Evolutionary conservation across 139 green algal genomes (phyloP), one percentile per base, ranked within the genome.

Genomic region (Zygnema circumcarinatum): DNA sequence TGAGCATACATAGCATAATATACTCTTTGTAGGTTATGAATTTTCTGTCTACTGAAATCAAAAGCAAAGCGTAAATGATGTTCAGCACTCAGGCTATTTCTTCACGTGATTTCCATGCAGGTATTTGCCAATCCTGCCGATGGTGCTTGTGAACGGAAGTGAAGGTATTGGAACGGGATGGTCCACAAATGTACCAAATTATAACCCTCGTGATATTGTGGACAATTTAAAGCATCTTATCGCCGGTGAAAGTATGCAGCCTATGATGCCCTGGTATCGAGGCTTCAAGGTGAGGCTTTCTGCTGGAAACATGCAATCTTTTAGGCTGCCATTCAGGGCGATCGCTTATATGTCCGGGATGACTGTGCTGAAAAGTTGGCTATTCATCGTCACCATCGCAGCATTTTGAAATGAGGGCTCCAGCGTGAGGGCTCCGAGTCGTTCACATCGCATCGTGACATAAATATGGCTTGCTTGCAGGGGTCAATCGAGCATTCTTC

Each of bases 91-190:
- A 62, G 47, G 7, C 16, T 7, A 16, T 62, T 62, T 62, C 16
- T 62, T 62, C 47, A 62, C 47, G 16, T 62, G 47, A n/a, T 72
- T 29, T 41, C 69, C 3, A 39, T 87, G 25, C 86, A 91, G 87
- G 87, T 94, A 94, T 68, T 31, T 88, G 0, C 91, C 91, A 21
- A 91, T 92, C 31, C 29, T 94, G 0, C 91, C 91, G 0, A 76
- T 89, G 62, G 97, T 99, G 62, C 94, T 99, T 47, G 84, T 99
- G 38, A 98, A 99, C 79, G 97, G 97, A 40, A 97, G 97, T 7
- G 97, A 99, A 83, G 97, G 97, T 90, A 99, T 99, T 62, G 97
- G 97, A 74, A 99, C 97, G 0, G 97, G 97, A 72, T 99, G 97
- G 97, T 96, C 92, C 90, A 98, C 97, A 7, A 97, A 76, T 72